Percentiles rank a stretch among this genome's conserved stretches.
Evolutionary conservation across 495 filamentous ascomycete genomes (phyloP).

Genomic region (Podospora tetraspora): DNA sequence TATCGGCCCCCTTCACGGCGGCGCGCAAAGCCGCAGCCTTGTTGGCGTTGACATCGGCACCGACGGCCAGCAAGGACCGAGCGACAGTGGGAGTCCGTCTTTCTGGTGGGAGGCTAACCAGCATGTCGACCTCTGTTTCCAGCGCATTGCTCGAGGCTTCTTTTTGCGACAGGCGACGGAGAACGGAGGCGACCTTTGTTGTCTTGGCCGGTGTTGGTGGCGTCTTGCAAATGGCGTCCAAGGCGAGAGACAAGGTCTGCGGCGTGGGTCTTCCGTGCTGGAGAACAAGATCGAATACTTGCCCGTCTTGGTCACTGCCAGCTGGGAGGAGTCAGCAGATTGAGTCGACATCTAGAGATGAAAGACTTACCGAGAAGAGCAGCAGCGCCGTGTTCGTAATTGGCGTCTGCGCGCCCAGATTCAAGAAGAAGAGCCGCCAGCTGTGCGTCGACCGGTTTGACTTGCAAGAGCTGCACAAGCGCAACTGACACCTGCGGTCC

Average conservation of each 20-base stretch:
- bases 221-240: conserved; percentile 30
- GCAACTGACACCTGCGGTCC: conserved; percentile 33
- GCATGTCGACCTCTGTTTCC: conserved; percentile 36
- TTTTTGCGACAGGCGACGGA: conserved; percentile 34
- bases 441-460: conserved; percentile 34
- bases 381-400: conserved; percentile 33
- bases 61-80: conserved; percentile 35
- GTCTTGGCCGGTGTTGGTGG: conserved; percentile 33
- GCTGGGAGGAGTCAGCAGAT: conserved; percentile 19
- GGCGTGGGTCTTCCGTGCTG: conserved; percentile 34
- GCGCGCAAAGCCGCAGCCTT: conserved; percentile 39
- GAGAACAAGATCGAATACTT: conserved; percentile 40
- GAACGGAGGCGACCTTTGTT: conserved; percentile 33
- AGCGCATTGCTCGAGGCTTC: conserved; percentile 32
- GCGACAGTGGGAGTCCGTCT: conserved; percentile 30
- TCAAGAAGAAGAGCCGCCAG: conserved; percentile 37
- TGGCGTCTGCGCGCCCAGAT: conserved; percentile 40
- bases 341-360: too few relatives aligned
- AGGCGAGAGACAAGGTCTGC: conserved; percentile 28
- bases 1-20: conserved; percentile 36
- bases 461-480: conserved; percentile 28
- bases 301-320: conserved; percentile 29
- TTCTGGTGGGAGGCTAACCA: conserved; percentile 27
- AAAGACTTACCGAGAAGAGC: conserved; percentile 26
- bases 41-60: conserved; percentile 41